phyloP scores from a whole-genome alignment of 139 green algal genomes.

The Chlamydomonas sphaeroides region DNA sequence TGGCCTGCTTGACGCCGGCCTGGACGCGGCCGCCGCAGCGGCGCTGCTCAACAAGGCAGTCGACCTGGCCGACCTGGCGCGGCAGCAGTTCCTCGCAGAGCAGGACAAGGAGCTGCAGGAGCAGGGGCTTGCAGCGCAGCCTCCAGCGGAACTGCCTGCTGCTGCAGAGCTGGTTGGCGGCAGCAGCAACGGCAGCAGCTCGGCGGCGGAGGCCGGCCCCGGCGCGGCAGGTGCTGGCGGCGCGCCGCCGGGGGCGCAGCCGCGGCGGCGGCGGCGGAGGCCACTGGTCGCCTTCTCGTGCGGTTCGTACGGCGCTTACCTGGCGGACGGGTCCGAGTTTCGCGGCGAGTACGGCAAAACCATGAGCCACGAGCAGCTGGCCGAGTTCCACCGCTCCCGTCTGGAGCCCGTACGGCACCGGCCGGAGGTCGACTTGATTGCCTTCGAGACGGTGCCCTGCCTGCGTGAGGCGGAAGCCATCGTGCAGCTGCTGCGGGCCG shows the following conservation, averaged over 20 bases:
- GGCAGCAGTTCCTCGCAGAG: conserved; percentile 26
- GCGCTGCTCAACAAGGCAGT: conserved; percentile 37
- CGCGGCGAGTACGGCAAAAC: conserved; percentile 37
- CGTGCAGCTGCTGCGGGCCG: conserved; percentile 22
- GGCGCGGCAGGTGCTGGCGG: background rate
- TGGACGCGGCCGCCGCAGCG: background rate
- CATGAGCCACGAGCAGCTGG: conserved; percentile 36
- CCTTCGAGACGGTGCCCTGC: conserved; percentile 58
- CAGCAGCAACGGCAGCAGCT: no score
- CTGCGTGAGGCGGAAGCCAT: conserved; percentile 39
- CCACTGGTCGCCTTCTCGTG: conserved; percentile 53
- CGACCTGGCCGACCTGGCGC: conserved; percentile 29
- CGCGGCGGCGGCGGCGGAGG: background rate
- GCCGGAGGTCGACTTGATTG: conserved; percentile 48
- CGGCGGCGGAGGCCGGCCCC: no score
- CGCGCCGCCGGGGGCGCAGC: background rate
- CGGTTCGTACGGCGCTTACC: conserved; percentile 49
- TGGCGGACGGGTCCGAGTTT: conserved; percentile 54
- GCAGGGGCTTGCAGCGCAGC: background rate
- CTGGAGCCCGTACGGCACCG: conserved; percentile 37
- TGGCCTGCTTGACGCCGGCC: conserved; percentile 42
- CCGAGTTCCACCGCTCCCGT: conserved; percentile 40
- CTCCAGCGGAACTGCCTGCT: no score
- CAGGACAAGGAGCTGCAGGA: conserved; percentile 6
- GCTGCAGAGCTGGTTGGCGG: no score